Percentiles rank a stretch among this genome's conserved stretches.
These are phyloP conservation scores for Botrytis fabae DNA, from an alignment of 2,329 filamentous ascomycete genomes.

Conservation along the genomic window DNA sequence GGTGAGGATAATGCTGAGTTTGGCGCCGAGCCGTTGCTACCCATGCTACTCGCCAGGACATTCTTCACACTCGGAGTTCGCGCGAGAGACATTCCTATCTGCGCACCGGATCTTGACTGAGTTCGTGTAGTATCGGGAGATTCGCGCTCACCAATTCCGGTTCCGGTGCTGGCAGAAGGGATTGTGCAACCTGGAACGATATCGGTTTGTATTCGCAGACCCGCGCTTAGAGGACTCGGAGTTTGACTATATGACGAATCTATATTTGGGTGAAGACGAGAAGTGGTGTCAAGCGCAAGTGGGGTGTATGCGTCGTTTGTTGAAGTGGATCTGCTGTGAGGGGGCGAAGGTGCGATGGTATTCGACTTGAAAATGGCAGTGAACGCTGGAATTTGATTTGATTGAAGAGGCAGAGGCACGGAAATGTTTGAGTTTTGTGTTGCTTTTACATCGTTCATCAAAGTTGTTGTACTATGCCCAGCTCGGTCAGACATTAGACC, in stretches of 20 bases:
- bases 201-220: slow-evolving; percentile 43
- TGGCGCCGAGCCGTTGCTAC: slow-evolving; percentile 52
- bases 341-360: slow-evolving; percentile 45
- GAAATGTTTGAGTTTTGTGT: slow-evolving; percentile 11
- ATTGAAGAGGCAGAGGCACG: slow-evolving; percentile 11
- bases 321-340: slow-evolving; percentile 28
- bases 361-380: slow-evolving; percentile 42
- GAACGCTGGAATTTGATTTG: slow-evolving; percentile 12
- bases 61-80: slow-evolving; percentile 63
- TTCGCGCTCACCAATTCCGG: slow-evolving; percentile 27
- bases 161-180: slow-evolving; percentile 33
- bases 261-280: slow-evolving; percentile 26
- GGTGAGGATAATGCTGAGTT: slow-evolving; percentile 72
- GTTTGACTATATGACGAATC: slow-evolving; percentile 23
- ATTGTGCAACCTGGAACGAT: slow-evolving; percentile 35
- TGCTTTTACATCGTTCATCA: slow-evolving; percentile 5
- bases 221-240: slow-evolving; percentile 37
- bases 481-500: not conserved
- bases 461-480: not conserved
- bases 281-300: slow-evolving; percentile 33
- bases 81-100: slow-evolving; percentile 48
- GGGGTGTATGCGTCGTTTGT: slow-evolving; percentile 27
- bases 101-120: slow-evolving; percentile 26
- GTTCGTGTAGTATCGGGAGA: slow-evolving; percentile 26
- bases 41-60: slow-evolving; percentile 51